Evolutionary conservation across 2,329 filamentous ascomycete genomes (phyloP), one percentile per base, ranked within the genome.

Genomic region (Colletotrichum plurivorum): DNA sequence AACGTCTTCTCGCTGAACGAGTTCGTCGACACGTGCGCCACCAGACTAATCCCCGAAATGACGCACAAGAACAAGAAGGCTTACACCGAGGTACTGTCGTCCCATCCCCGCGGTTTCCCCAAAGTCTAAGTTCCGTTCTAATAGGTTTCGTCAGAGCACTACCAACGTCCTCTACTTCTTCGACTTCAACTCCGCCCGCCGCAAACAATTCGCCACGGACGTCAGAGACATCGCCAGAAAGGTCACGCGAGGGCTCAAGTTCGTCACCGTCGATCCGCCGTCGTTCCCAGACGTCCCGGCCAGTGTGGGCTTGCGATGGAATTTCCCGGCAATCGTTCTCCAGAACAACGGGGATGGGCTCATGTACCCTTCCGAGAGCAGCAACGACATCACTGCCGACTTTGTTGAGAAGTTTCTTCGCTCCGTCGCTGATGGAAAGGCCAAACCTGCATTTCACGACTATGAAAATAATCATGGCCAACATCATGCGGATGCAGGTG

Each of bases 161-260:
- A 12, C 15, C 18, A 56, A 56, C 4, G 53, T 71, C 16, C 57
- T 81, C 9, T 80, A 80, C 67, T 82, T 76, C 69, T 74, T 76
- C 58, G 68, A 64, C 58, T 63, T 68, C 46, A 62, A 70, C 5
- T 62, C 76, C 0, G 36, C 67, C 9, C 78, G 83, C 39, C 78
- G 79, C 3, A 75, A 80, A 3, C 71, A 65, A 1, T 86, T 82
- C 72, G 73, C 78, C 5, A 53, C 73, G 1, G 73, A 76, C 6
- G 77, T 87, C 56, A 75, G 77, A 5, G 78, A 80, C 4, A 73
- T 85, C 2, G 66, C 85, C 1, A 81, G 81, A 67, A 81, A 80
- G 70, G 85, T 84, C 73, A 71, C 76, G 54, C 84, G 85, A 9
- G 85, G 84, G 59, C 76, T 87, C 13, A 76, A 74, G 63, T 85